Base-by-base conservation (phyloP, 2,329 filamentous ascomycete species). In the Ceratocystis ficicola region DNA sequence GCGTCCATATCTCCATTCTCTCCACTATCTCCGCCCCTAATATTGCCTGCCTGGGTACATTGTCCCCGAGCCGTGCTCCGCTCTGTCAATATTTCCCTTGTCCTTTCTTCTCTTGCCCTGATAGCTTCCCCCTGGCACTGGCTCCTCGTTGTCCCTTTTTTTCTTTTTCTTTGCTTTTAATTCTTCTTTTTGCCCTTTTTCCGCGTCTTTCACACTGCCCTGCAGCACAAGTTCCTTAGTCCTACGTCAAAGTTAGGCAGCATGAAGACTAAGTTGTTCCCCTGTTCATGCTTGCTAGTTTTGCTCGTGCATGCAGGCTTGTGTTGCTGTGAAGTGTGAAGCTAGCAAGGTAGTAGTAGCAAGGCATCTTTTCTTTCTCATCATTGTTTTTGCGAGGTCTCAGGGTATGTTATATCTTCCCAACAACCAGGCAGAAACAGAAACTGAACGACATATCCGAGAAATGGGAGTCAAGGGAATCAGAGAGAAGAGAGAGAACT, bases 351-450 rank as follows among this genome's bases (percentile, higher is more conserved):
- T 59, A 8, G 28, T 15, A 36, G 15, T 8, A 25, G 15, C 17
- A 30, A n/a, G 25, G 55, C 55, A 12, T 25, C 25, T 25, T 25
- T 28, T 52, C 46, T 48, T 20, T 0, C 20, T 41, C 20, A 8
- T 48, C 8, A 7, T 20, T 48, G 5, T 48, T 28, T 64, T 17
- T 32, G 25, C 44, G 7, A 46, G 44, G 36, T 44, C 20, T 15
- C 63, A 32, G 32, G 17, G 57, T 46, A 57, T 50, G 50, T 64
- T 22, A 55, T 55, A n/a, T 44, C 63, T 36, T 25, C 25, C 20
- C 25, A n/a, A 20, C 62, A 32, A 64, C 44, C 36, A 59, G 55
- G 55, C 55, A 59, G 55, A 59, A 59, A 59, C 55, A 59, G 32
- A 52, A 32, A 17, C 55, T 8, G n/a, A 6, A 22, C n/a, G 55